phyloP scores from a whole-genome alignment of 352 stramenopile genomes.

The Pythium phragmiticola region DNA sequence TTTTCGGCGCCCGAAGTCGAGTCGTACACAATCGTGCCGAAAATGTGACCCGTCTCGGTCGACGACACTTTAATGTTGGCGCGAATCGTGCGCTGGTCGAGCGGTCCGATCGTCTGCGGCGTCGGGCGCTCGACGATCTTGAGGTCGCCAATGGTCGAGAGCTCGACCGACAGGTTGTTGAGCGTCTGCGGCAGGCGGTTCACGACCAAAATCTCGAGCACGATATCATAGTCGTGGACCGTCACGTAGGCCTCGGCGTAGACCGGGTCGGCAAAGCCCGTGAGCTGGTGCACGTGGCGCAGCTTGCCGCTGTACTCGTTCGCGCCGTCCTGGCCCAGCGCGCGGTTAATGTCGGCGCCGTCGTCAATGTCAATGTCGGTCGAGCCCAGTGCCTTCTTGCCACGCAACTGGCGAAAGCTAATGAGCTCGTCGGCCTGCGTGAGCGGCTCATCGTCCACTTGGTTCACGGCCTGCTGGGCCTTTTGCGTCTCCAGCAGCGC shows the following conservation, averaged over 20 bases:
- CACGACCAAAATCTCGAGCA: constrained; percentile 98
- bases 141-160: constrained; percentile 99
- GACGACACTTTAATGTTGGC: constrained; percentile 99
- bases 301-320: constrained; percentile 91
- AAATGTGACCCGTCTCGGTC: constrained; percentile 99
- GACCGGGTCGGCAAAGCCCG: constrained; percentile 98
- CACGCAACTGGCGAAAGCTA: constrained; percentile 96
- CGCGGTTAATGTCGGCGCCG: constrained; percentile 94
- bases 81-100: constrained; percentile 96
- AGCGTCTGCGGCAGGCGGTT: constrained; percentile 98
- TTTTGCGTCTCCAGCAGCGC: constrained; percentile 77
- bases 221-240: constrained; percentile 99
- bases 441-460: constrained; percentile 51
- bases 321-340: constrained; percentile 88
- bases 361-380: constrained; percentile 98
- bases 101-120: constrained; percentile 96
- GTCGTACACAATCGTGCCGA: constrained; percentile 99
- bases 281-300: constrained; percentile 98
- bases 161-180: constrained; percentile 98
- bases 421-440: constrained; percentile 95
- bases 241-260: constrained; percentile 99
- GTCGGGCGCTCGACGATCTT: constrained; percentile 99
- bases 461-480: constrained; percentile 59
- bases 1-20: constrained; percentile 95
- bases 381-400: constrained; percentile 89